These are phyloP conservation scores for Protostelium mycophagum DNA, from an alignment of 78 protist species.

Conservation along the genomic window DNA sequence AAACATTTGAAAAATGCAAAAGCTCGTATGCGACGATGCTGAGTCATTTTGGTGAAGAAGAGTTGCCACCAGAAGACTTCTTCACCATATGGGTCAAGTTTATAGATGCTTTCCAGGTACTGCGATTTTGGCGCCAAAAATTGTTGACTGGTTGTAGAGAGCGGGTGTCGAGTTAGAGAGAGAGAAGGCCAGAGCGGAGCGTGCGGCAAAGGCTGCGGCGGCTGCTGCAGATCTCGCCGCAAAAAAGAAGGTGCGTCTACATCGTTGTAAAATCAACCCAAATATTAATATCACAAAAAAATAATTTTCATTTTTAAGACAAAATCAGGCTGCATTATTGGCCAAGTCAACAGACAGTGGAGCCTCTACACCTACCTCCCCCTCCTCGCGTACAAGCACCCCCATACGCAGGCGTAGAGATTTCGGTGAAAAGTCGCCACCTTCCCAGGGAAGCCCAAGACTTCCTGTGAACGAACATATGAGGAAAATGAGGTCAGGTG, in stretches of 20 bases:
- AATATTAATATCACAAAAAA: too few relatives aligned
- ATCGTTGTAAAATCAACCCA: too few relatives aligned
- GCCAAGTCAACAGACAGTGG: neutral
- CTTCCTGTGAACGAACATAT: neutral
- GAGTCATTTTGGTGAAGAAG: neutral
- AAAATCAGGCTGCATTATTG: too few relatives aligned
- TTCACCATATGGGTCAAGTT: neutral
- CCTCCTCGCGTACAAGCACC: neutral
- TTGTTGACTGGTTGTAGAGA: neutral
- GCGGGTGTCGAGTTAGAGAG: neutral
- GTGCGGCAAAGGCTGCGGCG: neutral
- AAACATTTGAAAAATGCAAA: neutral
- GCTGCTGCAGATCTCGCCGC: neutral
- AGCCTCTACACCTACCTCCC: neutral
- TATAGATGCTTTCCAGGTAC: neutral
- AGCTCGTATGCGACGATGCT: neutral
- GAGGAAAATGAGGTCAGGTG: neutral
- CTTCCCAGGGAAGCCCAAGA: neutral
- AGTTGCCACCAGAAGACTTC: neutral
- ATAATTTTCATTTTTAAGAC: too few relatives aligned
- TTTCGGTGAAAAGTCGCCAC: neutral
- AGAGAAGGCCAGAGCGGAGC: neutral
- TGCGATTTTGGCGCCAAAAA: neutral
- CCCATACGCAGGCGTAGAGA: neutral
- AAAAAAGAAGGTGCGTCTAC: neutral